Evolutionary conservation across 2,329 filamentous ascomycete species (phyloP).

Genomic region (Leptographium wingfieldii): DNA sequence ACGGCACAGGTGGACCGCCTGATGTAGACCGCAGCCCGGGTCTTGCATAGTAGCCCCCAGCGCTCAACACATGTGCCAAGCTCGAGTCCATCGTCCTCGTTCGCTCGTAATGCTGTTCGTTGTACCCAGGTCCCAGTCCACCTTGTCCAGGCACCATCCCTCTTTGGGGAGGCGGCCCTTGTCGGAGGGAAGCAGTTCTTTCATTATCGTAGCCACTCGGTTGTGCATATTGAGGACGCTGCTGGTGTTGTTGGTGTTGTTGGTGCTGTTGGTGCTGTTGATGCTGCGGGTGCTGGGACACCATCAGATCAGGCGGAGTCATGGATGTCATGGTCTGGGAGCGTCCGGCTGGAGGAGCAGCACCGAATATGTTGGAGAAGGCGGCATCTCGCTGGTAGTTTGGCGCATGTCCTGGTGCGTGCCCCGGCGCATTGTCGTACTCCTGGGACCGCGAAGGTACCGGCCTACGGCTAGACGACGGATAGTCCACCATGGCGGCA

Average conservation of each 20-base stretch:
- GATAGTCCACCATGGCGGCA: conserved; percentile 42
- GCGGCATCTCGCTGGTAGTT: conserved; percentile 78
- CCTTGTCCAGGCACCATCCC: conserved; percentile 25
- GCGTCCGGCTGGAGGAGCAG: conserved; percentile 70
- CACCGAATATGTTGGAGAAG: conserved; percentile 92
- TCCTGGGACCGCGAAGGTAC: conserved; percentile 27
- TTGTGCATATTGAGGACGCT: conserved; percentile 2
- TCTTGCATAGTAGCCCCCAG: conserved; percentile 34
- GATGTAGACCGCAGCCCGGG: conserved; percentile 36
- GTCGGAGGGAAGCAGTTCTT: conserved; percentile 57
- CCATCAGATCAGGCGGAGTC: conserved; percentile 30
- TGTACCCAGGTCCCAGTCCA: conserved; percentile 17
- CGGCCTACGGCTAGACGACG: conserved; percentile 35
- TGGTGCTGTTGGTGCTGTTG: conserved; percentile 5
- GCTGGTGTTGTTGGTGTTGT: not conserved
- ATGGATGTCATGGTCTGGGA: conserved; percentile 88
- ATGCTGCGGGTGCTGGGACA: conserved; percentile 9
- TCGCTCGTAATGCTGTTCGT: conserved; percentile 23
- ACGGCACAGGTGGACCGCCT: conserved; percentile 31
- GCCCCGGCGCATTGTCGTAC: conserved; percentile 27
- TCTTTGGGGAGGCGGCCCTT: conserved; percentile 50
- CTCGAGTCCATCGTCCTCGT: conserved; percentile 31
- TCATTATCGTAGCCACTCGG: conserved; percentile 25
- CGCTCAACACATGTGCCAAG: conserved; percentile 20
- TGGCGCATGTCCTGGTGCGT: conserved; percentile 20